Evolutionary conservation across 257 asterid species (phyloP).

Genomic region (Ophiorrhiza pumila): DNA sequence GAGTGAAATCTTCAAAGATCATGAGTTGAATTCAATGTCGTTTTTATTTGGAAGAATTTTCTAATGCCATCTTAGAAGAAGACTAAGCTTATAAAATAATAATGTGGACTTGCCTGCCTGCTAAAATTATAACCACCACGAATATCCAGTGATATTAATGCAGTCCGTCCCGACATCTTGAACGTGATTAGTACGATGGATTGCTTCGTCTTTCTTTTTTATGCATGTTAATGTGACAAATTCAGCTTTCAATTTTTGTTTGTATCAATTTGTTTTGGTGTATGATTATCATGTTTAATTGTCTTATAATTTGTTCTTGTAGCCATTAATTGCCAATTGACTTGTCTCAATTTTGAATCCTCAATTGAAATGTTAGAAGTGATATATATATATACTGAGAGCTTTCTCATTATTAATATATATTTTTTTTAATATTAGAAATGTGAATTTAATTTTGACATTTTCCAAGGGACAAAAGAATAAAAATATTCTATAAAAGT

Average conservation of each 20-base stretch:
- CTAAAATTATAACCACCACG: neutral
- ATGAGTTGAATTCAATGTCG: slow-evolving; percentile 14
- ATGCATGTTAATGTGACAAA: no score
- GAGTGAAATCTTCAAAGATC: slow-evolving; percentile 28
- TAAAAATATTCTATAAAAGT: no score
- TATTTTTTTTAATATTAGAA: no score
- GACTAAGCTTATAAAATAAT: neutral
- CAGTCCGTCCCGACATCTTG: neutral
- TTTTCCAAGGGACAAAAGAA: neutral
- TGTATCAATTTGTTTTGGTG: neutral
- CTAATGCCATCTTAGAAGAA: slow-evolving; percentile 5
- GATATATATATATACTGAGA: no score
- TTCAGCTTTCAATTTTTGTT: neutral
- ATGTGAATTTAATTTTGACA: no score
- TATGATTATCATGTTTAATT: neutral
- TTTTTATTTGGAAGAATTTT: neutral
- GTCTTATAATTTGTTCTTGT: neutral
- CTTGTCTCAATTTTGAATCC: neutral
- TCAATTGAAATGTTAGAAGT: no score
- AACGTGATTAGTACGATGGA: neutral
- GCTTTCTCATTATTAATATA: no score
- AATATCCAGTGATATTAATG: neutral
- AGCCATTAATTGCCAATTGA: neutral
- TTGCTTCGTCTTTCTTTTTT: neutral
- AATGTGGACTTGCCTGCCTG: neutral